Evolutionary conservation across 106 monocot genomes (phyloP).

Genomic region (Phalaenopsis equestris): DNA sequence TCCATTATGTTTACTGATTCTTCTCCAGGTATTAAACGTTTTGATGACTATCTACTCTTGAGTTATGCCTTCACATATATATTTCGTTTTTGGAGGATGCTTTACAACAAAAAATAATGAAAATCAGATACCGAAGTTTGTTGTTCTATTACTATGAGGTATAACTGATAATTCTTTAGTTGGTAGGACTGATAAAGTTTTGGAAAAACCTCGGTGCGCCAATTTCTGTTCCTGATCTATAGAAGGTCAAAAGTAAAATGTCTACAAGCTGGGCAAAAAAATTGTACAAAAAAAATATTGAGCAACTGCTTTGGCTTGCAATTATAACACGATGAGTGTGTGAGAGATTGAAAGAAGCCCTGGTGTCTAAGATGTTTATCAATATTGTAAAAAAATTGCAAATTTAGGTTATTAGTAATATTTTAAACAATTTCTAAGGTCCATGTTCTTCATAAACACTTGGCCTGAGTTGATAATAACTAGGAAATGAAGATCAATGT

Average conservation of each 20-base stretch:
- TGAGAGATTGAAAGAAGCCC: neutral
- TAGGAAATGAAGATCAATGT: no score
- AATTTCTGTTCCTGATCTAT: neutral
- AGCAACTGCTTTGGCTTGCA: neutral
- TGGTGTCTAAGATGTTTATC: neutral
- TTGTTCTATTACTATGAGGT: neutral
- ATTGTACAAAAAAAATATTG: neutral
- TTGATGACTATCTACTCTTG: neutral
- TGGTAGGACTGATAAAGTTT: neutral
- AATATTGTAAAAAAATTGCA: no score
- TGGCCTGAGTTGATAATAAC: no score
- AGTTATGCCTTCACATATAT: neutral
- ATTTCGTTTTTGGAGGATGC: neutral
- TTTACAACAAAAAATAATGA: neutral
- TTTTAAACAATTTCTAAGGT: no score
- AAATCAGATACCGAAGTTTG: constrained; percentile 2
- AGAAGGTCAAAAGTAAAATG: neutral
- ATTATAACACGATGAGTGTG: neutral
- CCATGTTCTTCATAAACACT: no score
- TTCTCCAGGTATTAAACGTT: constrained; percentile 60
- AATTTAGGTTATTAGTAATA: no score
- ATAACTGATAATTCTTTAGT: neutral
- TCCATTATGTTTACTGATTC: constrained; percentile 73
- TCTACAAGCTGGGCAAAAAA: neutral
- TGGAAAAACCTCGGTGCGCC: neutral